Evolutionary conservation across 768 basidiomycete species (phyloP).

Genomic region (Hydnomerulius pinastri): DNA sequence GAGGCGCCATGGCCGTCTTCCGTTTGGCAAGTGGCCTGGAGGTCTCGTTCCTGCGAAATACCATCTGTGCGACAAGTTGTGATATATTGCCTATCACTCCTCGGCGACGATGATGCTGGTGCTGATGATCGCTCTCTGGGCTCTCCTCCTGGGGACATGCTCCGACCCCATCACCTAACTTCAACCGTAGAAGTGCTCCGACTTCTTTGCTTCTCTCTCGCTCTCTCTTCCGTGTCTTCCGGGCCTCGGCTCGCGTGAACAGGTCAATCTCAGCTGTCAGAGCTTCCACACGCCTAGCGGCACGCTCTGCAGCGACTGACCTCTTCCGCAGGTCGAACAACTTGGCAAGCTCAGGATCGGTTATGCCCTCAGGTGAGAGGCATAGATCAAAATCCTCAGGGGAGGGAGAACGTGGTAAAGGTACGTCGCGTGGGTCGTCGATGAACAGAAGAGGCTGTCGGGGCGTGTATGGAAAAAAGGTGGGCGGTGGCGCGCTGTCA

Average conservation of each 20-base stretch:
- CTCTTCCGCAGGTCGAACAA: slow-evolving; percentile 44
- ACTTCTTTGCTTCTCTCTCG: slow-evolving; percentile 60
- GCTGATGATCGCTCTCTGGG: slow-evolving; percentile 24
- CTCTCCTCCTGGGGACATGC: slow-evolving; percentile 25
- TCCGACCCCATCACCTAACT: slow-evolving; percentile 39
- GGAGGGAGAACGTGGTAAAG: slow-evolving; percentile 43
- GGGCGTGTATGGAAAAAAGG: slow-evolving; percentile 15
- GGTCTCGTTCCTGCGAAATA: slow-evolving; percentile 44
- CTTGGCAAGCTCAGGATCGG: slow-evolving; percentile 40
- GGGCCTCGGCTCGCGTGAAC: slow-evolving; percentile 43
- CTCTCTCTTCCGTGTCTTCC: slow-evolving; percentile 48
- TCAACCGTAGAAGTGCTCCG: slow-evolving; percentile 55
- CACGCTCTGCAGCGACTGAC: slow-evolving; percentile 34
- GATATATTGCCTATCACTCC: slow-evolving; percentile 33
- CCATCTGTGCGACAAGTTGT: slow-evolving; percentile 50
- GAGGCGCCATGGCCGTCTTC: slow-evolving; percentile 20
- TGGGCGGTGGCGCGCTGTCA: neutral
- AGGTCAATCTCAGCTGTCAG: slow-evolving; percentile 39
- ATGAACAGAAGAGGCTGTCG: slow-evolving; percentile 41
- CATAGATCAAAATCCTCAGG: slow-evolving; percentile 44
- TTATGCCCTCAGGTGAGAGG: slow-evolving; percentile 30
- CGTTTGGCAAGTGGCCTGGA: slow-evolving; percentile 40
- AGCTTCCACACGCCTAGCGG: slow-evolving; percentile 31
- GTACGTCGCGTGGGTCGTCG: slow-evolving; percentile 41
- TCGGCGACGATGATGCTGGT: slow-evolving; percentile 16